Base-by-base conservation (phyloP, 2,329 filamentous ascomycete genomes). In the Metarhizium anisopliae region DNA sequence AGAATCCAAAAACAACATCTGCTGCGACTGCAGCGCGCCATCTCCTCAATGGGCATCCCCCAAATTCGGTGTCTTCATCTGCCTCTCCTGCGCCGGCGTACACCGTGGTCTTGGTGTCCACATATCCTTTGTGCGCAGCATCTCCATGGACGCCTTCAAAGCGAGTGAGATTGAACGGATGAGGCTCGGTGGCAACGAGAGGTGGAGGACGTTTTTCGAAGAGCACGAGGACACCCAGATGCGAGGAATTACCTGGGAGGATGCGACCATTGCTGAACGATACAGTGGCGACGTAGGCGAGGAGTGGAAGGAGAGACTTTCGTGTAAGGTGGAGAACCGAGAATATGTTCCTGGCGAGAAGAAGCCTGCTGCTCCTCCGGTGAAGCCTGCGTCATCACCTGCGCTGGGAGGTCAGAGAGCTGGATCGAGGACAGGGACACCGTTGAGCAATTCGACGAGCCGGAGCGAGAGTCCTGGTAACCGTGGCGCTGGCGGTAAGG, bases 81-180 rank as follows among this genome's bases (percentile, higher is more conserved):
- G 94, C 74, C 85, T 99, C 53, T 90, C 87, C 60, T 99, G 94
- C 77, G 93, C 92, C 38, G 94, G 94, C 64, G 89, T 94, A 54
- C 94, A 99, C 75, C 88, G 94, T 60, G 91, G 91, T 3, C 84
- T 99, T 35, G 94, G 94, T 59, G 94, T 99, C 40, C 94, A 99
- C 77, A 96, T 99, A 72, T 96, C 91, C 69, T 99, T 99, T 75
- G 92, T 99, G 61, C 88, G 94, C 58, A 94, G 89, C 66, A 94
- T 97, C 67, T 96, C 90, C 59, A 99, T 99, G 94, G 94, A 99
- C 75, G 91, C 91, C 56, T 97, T 99, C 79, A 99, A 99, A 72
- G 83, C 85, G 61, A 82, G 82, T 65, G 94, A 99, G 74, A 93
- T 97, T 66, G 86, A 90, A 72, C 87, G 92, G 62, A 97, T 99